phyloP scores from a whole-genome alignment of 495 filamentous ascomycete genomes.

The Sordaria brevicollis region DNA sequence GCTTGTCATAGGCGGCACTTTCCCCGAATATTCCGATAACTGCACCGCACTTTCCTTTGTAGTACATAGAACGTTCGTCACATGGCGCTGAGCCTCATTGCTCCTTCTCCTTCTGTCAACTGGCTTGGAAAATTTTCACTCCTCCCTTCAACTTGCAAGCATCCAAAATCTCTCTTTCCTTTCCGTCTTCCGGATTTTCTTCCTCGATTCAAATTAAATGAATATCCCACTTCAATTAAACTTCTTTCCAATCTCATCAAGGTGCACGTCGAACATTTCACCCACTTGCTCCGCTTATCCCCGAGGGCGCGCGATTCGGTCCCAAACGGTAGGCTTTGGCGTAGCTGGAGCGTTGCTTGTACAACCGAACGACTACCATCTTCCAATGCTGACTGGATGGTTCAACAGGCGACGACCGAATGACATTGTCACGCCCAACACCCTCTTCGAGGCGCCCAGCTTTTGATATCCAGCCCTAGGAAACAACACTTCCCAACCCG shows the following conservation, averaged over 20 bases:
- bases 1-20: no score
- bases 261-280: not conserved
- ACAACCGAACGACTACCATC: no score
- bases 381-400: not conserved
- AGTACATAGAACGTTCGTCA: not conserved
- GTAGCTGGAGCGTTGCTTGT: not conserved
- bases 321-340: not conserved
- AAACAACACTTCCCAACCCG: not conserved
- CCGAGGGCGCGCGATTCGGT: not conserved
- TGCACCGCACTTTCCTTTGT: not conserved
- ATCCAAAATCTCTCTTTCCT: no score
- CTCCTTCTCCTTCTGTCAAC: not conserved
- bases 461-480: not conserved
- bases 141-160: no score
- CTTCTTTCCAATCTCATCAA: not conserved
- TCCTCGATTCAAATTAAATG: not conserved
- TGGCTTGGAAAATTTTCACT: accelerated
- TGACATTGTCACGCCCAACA: not conserved
- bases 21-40: no score
- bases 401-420: not conserved
- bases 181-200: not conserved
- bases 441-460: not conserved
- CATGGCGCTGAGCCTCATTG: not conserved
- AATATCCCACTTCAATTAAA: not conserved
- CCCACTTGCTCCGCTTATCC: not conserved